Evolutionary conservation across 441 rosid genomes (phyloP).

Genomic region (Pelargonium citronellum): DNA sequence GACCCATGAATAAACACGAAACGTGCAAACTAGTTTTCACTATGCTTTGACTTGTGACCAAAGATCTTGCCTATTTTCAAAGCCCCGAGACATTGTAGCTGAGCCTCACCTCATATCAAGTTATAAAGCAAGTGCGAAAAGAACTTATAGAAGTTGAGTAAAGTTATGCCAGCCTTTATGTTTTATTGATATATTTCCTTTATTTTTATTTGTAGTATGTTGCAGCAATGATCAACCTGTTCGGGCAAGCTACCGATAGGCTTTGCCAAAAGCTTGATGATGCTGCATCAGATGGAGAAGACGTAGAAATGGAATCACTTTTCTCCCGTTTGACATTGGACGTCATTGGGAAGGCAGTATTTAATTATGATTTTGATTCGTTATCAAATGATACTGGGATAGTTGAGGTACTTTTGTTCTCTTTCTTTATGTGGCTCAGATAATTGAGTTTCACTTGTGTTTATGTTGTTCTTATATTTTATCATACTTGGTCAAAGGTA

Average conservation of each 20-base stretch:
- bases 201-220: constrained; percentile 56
- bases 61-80: neutral
- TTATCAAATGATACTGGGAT: constrained; percentile 86
- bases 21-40: neutral
- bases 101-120: neutral
- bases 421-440: constrained; percentile 8
- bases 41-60: neutral
- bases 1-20: neutral
- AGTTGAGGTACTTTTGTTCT: constrained; percentile 57
- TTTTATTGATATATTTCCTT: constrained; percentile 16
- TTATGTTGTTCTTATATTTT: neutral
- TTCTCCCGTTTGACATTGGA: constrained; percentile 94
- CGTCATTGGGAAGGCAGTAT: constrained; percentile 91
- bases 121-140: neutral
- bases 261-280: constrained; percentile 76
- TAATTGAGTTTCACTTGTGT: constrained; percentile 16
- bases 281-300: constrained; percentile 76
- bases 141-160: neutral
- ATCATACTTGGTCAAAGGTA: neutral
- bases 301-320: constrained; percentile 93
- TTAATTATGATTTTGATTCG: constrained; percentile 92
- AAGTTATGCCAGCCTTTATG: neutral
- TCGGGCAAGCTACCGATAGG: constrained; percentile 85
- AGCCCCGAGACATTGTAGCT: neutral
- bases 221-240: constrained; percentile 81